Evolutionary conservation across 2,329 filamentous ascomycete genomes (phyloP).

Genomic region (Cryphonectria naterciae): DNA sequence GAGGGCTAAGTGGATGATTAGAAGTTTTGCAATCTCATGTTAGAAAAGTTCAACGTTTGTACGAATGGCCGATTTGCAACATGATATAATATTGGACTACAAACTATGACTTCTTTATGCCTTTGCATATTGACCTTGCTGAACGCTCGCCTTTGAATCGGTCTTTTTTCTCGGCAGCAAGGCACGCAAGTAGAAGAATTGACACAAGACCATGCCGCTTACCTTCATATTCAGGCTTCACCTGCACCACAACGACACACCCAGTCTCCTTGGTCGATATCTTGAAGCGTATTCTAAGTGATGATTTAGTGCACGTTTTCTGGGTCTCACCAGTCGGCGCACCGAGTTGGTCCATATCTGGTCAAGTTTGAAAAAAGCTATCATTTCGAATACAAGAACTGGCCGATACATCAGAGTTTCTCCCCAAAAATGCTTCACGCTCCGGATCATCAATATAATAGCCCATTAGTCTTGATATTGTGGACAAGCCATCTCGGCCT

Average conservation of each 20-base stretch:
- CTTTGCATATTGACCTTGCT: neutral
- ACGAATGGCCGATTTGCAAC: too few relatives aligned
- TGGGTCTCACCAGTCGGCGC: neutral
- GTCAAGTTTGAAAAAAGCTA: neutral
- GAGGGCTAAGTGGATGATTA: conserved; percentile 4
- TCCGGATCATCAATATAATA: neutral
- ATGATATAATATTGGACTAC: neutral
- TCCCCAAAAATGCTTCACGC: neutral
- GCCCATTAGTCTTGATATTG: neutral
- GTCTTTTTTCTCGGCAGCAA: neutral
- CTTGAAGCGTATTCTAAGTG: neutral
- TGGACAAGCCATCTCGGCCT: neutral
- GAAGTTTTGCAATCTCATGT: neutral
- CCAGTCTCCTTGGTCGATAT: neutral
- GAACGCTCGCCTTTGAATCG: neutral
- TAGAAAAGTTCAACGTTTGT: neutral
- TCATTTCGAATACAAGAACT: neutral
- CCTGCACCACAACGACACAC: neutral
- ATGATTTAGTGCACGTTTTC: neutral
- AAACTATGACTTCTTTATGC: neutral
- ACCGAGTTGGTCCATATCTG: neutral
- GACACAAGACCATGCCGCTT: neutral
- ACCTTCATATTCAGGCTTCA: conserved; percentile 6
- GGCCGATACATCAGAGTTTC: neutral
- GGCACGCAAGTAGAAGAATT: neutral